phyloP scores from a whole-genome alignment of 2,329 filamentous ascomycete species.

The Nemania bipapillata region DNA sequence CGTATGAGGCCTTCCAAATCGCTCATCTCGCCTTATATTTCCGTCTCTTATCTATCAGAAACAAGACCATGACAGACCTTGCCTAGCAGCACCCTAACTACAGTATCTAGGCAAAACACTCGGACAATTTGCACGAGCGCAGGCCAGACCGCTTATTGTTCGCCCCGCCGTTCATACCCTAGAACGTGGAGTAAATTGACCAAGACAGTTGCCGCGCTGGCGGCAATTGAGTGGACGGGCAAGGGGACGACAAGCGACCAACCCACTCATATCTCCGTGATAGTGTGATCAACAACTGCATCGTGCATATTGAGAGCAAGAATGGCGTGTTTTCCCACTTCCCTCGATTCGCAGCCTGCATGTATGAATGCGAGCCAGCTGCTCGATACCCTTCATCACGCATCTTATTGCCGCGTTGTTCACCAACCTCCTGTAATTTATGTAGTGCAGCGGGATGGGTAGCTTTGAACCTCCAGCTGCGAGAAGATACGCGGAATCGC shows the following conservation, averaged over 20 bases:
- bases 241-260: conserved; percentile 30
- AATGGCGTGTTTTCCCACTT: conserved; percentile 34
- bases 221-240: conserved; percentile 34
- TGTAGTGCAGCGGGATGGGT: no score
- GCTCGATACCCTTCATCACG: background rate
- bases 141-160: conserved; percentile 10
- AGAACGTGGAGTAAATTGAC: background rate
- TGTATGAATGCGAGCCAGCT: background rate
- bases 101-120: conserved; percentile 18
- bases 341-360: background rate
- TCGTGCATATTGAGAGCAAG: conserved; percentile 38
- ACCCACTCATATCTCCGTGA: conserved; percentile 36
- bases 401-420: background rate
- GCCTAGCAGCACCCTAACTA: conserved; percentile 13
- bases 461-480: background rate
- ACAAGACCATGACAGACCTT: background rate
- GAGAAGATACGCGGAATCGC: background rate
- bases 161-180: background rate
- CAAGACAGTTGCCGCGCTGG: conserved; percentile 29
- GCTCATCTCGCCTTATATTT: background rate
- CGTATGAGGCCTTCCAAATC: background rate
- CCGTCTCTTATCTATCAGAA: background rate
- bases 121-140: conserved; percentile 20
- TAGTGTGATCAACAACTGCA: conserved; percentile 47
- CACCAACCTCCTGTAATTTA: background rate